Conservation (phyloP, 1,139 yeast genomes). For the Maudiozyma humilis region DNA sequence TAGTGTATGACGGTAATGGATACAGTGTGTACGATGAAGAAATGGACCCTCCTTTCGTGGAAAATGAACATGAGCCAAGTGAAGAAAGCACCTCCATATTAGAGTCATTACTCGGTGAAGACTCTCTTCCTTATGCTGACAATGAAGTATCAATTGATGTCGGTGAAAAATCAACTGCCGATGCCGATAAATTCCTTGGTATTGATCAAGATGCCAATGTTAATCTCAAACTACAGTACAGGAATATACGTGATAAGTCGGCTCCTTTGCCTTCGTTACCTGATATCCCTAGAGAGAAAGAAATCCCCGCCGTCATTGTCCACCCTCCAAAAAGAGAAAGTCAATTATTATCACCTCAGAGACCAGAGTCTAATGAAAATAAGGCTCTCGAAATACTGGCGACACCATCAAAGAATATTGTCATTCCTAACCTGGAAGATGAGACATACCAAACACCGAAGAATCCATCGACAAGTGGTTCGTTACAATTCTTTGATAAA, state of each 20-base stretch:
- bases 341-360: neutral
- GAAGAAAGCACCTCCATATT: neutral
- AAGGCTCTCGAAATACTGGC: slow-evolving; percentile 20
- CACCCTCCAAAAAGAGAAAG: neutral
- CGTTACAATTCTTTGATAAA: slow-evolving; percentile 23
- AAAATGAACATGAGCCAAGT: slow-evolving; percentile 1
- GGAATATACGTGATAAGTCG: slow-evolving; percentile 17
- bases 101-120: slow-evolving; percentile 13
- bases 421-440: slow-evolving; percentile 23
- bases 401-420: slow-evolving; percentile 26
- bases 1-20: slow-evolving; percentile 28
- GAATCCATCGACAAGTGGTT: slow-evolving; percentile 13
- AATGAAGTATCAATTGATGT: slow-evolving; percentile 26
- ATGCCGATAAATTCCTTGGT: slow-evolving; percentile 24
- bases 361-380: neutral
- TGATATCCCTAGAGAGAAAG: neutral
- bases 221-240: slow-evolving; percentile 26
- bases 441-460: slow-evolving; percentile 15
- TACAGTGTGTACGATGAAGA: slow-evolving; percentile 19
- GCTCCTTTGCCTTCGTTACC: neutral
- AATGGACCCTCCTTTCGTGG: slow-evolving; percentile 5
- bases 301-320: neutral
- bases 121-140: slow-evolving; percentile 25
- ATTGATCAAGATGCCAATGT: slow-evolving; percentile 30
- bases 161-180: slow-evolving; percentile 9